phyloP scores from a whole-genome alignment of 345 rosid genomes.

The Rhodamnia argentea region DNA sequence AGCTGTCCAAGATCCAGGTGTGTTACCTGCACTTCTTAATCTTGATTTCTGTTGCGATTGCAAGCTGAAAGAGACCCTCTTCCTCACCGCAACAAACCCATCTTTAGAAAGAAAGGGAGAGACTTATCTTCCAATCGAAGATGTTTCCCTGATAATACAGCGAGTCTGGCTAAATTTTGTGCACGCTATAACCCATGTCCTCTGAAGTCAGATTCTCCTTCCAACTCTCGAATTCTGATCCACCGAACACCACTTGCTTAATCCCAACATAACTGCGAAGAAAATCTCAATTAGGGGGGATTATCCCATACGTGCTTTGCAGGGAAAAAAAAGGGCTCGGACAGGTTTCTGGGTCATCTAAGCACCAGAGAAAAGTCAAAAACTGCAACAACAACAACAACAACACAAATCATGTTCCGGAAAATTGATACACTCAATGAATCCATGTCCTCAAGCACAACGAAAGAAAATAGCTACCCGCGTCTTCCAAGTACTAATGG shows the following conservation, averaged over 20 bases:
- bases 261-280: conserved; percentile 64
- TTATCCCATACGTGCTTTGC: background rate
- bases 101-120: background rate
- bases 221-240: conserved; percentile 78
- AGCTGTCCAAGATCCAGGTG: background rate
- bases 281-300: background rate
- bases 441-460: background rate
- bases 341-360: background rate
- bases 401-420: background rate
- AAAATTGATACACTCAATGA: background rate
- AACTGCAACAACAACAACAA: background rate
- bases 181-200: conserved; percentile 58
- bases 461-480: background rate
- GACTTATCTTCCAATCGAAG: background rate
- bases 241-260: conserved; percentile 82
- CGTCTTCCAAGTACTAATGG: background rate
- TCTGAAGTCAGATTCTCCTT: conserved; percentile 62
- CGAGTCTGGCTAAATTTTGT: conserved; percentile 39
- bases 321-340: no score
- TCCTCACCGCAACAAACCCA: background rate
- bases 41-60: background rate
- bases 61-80: background rate
- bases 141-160: background rate
- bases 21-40: background rate
- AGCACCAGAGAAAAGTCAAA: background rate